phyloP scores from a whole-genome alignment of 2,329 filamentous ascomycete species.

The Botryotinia calthae region DNA sequence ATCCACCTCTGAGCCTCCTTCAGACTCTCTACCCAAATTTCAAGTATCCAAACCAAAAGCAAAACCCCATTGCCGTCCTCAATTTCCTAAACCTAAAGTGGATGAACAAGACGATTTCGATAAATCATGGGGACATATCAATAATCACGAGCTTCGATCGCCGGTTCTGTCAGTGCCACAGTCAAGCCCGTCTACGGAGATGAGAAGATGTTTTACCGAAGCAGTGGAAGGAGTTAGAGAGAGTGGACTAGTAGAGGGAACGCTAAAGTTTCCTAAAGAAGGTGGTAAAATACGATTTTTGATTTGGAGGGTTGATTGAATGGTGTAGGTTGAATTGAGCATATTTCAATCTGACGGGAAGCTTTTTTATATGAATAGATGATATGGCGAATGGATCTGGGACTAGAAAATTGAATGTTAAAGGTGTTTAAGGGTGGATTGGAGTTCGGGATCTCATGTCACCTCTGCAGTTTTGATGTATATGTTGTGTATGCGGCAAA shows the following conservation, averaged over 20 bases:
- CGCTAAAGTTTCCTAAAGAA: slow-evolving; percentile 22
- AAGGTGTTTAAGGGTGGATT: not conserved
- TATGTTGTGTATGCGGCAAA: not conserved
- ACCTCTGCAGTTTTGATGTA: not conserved
- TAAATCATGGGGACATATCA: not conserved
- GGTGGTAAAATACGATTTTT: slow-evolving; percentile 31
- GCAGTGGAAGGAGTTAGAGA: slow-evolving; percentile 27
- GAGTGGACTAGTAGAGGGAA: slow-evolving; percentile 29
- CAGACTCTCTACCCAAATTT: not conserved
- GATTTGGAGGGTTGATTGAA: slow-evolving; percentile 34
- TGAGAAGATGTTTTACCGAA: slow-evolving; percentile 22
- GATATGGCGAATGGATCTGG: not conserved
- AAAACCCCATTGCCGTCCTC: not conserved
- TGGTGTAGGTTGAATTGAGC: not conserved
- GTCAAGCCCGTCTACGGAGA: not conserved
- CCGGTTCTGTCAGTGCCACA: not conserved
- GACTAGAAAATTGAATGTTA: not conserved
- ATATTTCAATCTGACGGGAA: not conserved
- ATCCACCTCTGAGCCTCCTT: not conserved
- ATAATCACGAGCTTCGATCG: slow-evolving; percentile 1
- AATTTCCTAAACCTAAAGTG: not conserved
- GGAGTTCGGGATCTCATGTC: not conserved
- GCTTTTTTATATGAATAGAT: not conserved
- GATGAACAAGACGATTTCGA: not conserved
- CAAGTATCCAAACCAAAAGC: not conserved